phyloP scores from a whole-genome alignment of 1,284 basidiomycete species.

The Cystobasidium slooffiae region DNA sequence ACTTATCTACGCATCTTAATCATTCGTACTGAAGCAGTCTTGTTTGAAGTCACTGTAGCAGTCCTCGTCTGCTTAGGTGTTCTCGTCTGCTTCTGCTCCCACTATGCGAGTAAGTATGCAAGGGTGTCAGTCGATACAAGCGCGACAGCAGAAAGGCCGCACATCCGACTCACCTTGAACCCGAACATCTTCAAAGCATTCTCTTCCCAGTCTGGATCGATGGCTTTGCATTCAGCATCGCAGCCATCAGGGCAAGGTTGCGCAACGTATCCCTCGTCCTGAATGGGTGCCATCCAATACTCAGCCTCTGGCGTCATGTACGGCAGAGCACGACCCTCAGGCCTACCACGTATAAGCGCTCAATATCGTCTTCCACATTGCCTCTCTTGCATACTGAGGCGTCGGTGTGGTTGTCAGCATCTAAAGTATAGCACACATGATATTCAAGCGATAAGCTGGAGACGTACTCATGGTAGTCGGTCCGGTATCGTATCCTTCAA shows the following conservation, averaged over 20 bases:
- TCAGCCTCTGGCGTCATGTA: not conserved
- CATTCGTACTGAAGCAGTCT: no score
- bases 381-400: constrained; percentile 6
- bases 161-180: constrained; percentile 10
- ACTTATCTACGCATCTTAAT: no score
- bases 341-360: constrained; percentile 5
- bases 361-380: not conserved
- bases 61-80: no score
- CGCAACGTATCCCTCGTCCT: constrained; percentile 5
- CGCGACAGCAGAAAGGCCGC: not conserved
- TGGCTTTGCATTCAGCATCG: constrained; percentile 20
- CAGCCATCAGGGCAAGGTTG: constrained; percentile 27
- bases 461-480: constrained; percentile 21
- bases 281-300: not conserved
- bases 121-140: not conserved
- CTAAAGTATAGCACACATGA: no score
- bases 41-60: no score
- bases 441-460: no score
- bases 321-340: not conserved
- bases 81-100: not conserved
- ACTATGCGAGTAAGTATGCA: not conserved
- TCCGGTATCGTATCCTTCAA: constrained; percentile 12
- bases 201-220: constrained; percentile 26
- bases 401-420: no score
- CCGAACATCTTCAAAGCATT: constrained; percentile 28